These are phyloP conservation scores for Neofusicoccum sp. DNA, from an alignment of 2,329 filamentous ascomycete species.

Conservation along the genomic window DNA sequence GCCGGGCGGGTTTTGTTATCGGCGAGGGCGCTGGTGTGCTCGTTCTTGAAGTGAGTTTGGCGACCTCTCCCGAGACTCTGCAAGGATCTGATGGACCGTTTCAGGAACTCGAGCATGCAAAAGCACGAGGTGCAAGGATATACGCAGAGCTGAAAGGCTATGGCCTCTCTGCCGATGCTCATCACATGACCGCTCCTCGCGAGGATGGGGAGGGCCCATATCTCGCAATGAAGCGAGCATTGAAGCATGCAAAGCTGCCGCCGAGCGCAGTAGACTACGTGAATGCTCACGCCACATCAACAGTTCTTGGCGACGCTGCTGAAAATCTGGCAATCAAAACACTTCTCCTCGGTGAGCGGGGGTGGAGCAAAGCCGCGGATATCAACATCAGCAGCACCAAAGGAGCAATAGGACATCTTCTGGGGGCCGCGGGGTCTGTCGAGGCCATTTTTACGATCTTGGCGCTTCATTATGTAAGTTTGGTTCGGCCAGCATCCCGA, in stretches of 20 bases:
- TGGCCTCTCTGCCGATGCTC: conserved; percentile 83
- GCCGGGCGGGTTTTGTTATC: conserved; percentile 83
- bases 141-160: conserved; percentile 90
- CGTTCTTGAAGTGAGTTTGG: conserved; percentile 65
- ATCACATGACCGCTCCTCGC: conserved; percentile 89
- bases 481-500: neutral
- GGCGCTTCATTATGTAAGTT: conserved; percentile 71
- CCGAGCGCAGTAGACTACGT: conserved; percentile 81
- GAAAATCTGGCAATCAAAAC: conserved; percentile 80
- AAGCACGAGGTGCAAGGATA: conserved; percentile 71
- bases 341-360: conserved; percentile 72
- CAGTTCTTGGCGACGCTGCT: conserved; percentile 77
- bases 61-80: neutral
- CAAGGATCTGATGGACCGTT: conserved; percentile 15
- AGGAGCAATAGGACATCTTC: conserved; percentile 83
- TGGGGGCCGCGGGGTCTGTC: conserved; percentile 87
- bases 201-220: conserved; percentile 79
- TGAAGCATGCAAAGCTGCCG: conserved; percentile 67
- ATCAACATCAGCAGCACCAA: conserved; percentile 93
- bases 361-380: conserved; percentile 58
- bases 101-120: conserved; percentile 86
- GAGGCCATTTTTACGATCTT: conserved; percentile 85
- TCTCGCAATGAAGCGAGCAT: conserved; percentile 79
- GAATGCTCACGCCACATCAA: conserved; percentile 94
- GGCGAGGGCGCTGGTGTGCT: conserved; percentile 87